Percentiles rank a stretch among this genome's conserved stretches.
Evolutionary conservation across 768 basidiomycete genomes (phyloP).

Genomic region (Boletus subcaerulescens): DNA sequence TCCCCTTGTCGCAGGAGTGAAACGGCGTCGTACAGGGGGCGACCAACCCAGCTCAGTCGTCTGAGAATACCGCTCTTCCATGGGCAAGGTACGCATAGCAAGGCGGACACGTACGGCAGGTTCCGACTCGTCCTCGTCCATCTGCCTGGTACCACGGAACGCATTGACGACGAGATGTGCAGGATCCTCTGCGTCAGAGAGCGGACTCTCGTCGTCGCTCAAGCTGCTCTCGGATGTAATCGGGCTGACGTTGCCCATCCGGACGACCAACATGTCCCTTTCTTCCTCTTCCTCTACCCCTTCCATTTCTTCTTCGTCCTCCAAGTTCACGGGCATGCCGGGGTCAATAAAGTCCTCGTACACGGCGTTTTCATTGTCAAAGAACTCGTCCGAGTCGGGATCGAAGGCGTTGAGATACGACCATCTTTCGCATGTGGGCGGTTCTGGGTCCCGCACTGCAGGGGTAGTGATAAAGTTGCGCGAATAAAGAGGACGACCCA

Average conservation of each 20-base stretch:
- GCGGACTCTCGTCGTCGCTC: constrained; percentile 49
- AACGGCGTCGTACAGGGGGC: constrained; percentile 1
- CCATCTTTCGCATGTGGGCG: constrained; percentile 52
- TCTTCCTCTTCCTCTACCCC: constrained; percentile 22
- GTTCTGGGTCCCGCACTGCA: constrained; percentile 45
- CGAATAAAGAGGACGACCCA: constrained; percentile 65
- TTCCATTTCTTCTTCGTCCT: constrained; percentile 13
- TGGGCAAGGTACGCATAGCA: constrained; percentile 12
- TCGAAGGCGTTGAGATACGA: constrained; percentile 66
- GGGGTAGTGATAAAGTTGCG: constrained; percentile 37
- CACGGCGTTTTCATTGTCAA: constrained; percentile 51
- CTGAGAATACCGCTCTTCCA: constrained; percentile 6
- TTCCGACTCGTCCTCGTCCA: constrained; percentile 12
- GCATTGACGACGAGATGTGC: constrained; percentile 38
- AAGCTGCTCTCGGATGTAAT: constrained; percentile 40
- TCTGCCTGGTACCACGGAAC: constrained; percentile 29
- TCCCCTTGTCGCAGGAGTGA: not conserved
- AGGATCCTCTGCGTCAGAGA: constrained; percentile 44
- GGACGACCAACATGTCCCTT: constrained; percentile 32
- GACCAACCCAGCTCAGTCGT: constrained; percentile 1
- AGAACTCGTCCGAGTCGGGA: constrained; percentile 80
- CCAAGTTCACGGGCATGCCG: constrained; percentile 12
- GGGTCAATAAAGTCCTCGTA: constrained; percentile 66
- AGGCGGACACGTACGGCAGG: constrained; percentile 25
- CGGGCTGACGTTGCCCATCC: constrained; percentile 35